phyloP scores from a whole-genome alignment of 1,139 yeast genomes.

The Kodamaea fungicola region DNA sequence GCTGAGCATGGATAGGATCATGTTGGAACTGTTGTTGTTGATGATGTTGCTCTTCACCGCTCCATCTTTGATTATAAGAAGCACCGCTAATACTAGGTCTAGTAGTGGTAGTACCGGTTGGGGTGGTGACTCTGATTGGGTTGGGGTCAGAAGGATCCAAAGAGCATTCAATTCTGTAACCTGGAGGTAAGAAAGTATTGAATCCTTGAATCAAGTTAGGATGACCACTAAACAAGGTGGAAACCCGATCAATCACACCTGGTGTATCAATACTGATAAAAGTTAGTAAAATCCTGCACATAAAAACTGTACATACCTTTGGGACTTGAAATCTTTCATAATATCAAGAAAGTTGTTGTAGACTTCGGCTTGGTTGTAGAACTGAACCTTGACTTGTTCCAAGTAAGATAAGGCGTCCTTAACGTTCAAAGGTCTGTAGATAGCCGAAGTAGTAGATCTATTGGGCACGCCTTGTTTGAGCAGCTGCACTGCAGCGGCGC shows the following conservation, averaged over 20 bases:
- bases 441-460: conserved; percentile 43
- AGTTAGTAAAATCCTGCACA: neutral
- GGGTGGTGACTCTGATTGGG: conserved; percentile 93
- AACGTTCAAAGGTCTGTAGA: conserved; percentile 86
- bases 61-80: conserved; percentile 27
- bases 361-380: conserved; percentile 89
- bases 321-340: conserved; percentile 97
- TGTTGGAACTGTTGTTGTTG: conserved; percentile 12
- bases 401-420: conserved; percentile 93
- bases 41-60: conserved; percentile 17
- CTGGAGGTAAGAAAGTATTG: conserved; percentile 95
- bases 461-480: conserved; percentile 33
- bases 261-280: conserved; percentile 87
- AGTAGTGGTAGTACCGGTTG: conserved; percentile 76
- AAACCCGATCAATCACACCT: conserved; percentile 94
- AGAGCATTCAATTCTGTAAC: conserved; percentile 91
- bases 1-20: conserved; percentile 16
- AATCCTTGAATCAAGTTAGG: conserved; percentile 93
- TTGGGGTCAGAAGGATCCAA: conserved; percentile 85
- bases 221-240: conserved; percentile 86
- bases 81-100: conserved; percentile 47
- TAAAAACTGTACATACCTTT: conserved; percentile 44
- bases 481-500: conserved; percentile 12
- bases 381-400: conserved; percentile 93
- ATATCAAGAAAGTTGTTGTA: conserved; percentile 94